phyloP scores from a whole-genome alignment of 176 grass and related monocot genomes.

The Carex parvula region DNA sequence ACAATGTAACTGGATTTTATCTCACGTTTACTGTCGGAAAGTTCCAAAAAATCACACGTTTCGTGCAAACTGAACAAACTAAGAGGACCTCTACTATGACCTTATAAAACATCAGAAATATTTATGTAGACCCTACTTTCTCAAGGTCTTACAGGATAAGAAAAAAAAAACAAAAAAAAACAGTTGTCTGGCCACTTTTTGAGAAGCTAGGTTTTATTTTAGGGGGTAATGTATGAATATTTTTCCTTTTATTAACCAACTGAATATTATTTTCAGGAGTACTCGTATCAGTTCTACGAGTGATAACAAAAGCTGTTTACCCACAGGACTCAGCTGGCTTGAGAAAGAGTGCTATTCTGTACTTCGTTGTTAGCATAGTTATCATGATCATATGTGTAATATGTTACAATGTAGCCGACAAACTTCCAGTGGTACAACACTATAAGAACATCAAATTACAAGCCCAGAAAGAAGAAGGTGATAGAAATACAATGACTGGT shows the following conservation, averaged over 20 bases:
- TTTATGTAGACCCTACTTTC: neutral
- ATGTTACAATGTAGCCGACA: constrained; percentile 74
- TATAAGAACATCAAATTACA: constrained; percentile 72
- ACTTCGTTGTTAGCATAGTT: constrained; percentile 67
- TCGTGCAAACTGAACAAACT: neutral
- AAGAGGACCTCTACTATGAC: neutral
- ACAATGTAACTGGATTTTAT: neutral
- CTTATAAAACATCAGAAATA: neutral
- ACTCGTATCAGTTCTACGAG: constrained; percentile 71
- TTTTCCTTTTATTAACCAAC: neutral
- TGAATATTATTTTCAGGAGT: constrained; percentile 54
- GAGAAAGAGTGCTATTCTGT: constrained; percentile 79
- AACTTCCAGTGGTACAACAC: constrained; percentile 55
- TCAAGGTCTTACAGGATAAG: neutral
- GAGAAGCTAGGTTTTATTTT: neutral
- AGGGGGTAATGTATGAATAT: neutral
- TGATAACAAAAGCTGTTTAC: constrained; percentile 79
- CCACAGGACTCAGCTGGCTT: constrained; percentile 64
- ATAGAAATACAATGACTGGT: constrained; percentile 44
- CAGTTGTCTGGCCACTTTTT: neutral
- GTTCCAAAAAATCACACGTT: neutral
- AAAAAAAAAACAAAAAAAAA: neutral
- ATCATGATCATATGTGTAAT: constrained; percentile 78
- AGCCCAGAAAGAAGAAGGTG: constrained; percentile 50
- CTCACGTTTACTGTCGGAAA: neutral